Conservation (phyloP, 371 early-diverging fungal genomes). For the Zychaea mexicana region DNA sequence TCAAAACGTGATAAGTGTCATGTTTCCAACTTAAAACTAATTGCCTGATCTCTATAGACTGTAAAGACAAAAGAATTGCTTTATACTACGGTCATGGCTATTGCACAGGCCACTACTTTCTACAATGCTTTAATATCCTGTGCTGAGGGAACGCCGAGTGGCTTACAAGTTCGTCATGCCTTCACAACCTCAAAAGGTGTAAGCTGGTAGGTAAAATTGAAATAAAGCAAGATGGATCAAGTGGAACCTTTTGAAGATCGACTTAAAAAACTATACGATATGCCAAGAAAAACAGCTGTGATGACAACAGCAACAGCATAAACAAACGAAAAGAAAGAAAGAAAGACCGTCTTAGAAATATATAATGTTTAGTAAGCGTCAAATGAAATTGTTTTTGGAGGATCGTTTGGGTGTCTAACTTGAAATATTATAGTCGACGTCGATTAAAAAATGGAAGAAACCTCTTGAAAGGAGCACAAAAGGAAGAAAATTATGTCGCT, state of each 20-base stretch:
- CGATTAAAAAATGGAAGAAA: neutral
- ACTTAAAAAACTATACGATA: neutral
- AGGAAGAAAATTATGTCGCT: neutral
- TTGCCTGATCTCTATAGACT: neutral
- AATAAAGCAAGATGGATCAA: too few relatives aligned
- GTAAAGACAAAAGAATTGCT: neutral
- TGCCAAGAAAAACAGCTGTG: neutral
- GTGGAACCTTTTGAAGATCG: neutral
- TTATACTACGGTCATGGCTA: too few relatives aligned
- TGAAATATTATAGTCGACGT: neutral
- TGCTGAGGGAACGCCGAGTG: too few relatives aligned
- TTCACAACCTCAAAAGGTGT: too few relatives aligned
- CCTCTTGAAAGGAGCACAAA: neutral
- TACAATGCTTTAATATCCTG: too few relatives aligned
- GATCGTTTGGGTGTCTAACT: neutral
- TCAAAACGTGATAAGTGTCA: neutral
- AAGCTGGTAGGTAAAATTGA: too few relatives aligned
- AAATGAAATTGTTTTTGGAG: neutral
- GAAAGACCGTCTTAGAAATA: neutral
- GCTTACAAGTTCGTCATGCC: too few relatives aligned
- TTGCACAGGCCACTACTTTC: too few relatives aligned
- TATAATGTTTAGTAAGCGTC: neutral
- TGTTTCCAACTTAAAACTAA: neutral
- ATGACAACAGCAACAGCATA: neutral
- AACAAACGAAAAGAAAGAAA: neutral